A percentile compares a stretch with the other conserved stretches of the same genome.
Evolutionary conservation across 768 basidiomycete species (phyloP).

Genomic region (Boletus rubroflammeus): DNA sequence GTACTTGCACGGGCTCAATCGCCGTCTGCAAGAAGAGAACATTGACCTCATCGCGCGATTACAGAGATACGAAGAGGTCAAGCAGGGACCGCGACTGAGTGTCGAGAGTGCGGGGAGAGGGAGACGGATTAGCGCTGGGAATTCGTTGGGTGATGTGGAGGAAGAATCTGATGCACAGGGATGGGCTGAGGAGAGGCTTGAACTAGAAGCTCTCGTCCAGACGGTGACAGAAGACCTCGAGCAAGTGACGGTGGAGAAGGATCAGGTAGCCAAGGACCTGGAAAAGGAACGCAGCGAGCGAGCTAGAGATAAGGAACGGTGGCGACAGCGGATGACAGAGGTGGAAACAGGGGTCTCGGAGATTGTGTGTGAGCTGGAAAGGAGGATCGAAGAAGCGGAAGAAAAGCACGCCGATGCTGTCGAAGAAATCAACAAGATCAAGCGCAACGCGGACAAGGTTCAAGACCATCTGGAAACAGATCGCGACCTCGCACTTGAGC

Average conservation of each 20-base stretch:
- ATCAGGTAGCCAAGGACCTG: slow-evolving; percentile 43
- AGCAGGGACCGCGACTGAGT: slow-evolving; percentile 27
- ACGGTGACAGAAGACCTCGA: slow-evolving; percentile 32
- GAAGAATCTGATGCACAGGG: slow-evolving; percentile 63
- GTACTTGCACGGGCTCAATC: slow-evolving; percentile 83
- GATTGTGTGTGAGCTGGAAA: slow-evolving; percentile 64
- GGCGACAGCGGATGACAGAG: slow-evolving; percentile 67
- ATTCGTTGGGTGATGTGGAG: slow-evolving; percentile 53
- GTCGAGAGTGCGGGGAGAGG: slow-evolving; percentile 33
- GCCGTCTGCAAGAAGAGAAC: slow-evolving; percentile 83
- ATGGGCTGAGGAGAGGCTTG: slow-evolving; percentile 70
- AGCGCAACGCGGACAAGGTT: slow-evolving; percentile 43
- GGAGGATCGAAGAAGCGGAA: slow-evolving; percentile 51
- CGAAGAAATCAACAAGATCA: slow-evolving; percentile 39
- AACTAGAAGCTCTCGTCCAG: slow-evolving; percentile 46
- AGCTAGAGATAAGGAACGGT: slow-evolving; percentile 63
- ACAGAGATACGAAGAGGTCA: slow-evolving; percentile 48
- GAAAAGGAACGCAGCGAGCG: slow-evolving; percentile 56
- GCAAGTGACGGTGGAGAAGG: slow-evolving; percentile 44
- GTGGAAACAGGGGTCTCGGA: slow-evolving; percentile 67
- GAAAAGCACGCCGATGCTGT: slow-evolving; percentile 37
- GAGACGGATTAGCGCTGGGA: slow-evolving; percentile 51
- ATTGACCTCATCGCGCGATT: slow-evolving; percentile 57
- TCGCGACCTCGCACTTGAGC: slow-evolving; percentile 51
- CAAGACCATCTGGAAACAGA: slow-evolving; percentile 48